These are phyloP conservation scores for Echinochloa phyllopogon DNA, from an alignment of 176 grass and related monocot species.

Conservation along the genomic window DNA sequence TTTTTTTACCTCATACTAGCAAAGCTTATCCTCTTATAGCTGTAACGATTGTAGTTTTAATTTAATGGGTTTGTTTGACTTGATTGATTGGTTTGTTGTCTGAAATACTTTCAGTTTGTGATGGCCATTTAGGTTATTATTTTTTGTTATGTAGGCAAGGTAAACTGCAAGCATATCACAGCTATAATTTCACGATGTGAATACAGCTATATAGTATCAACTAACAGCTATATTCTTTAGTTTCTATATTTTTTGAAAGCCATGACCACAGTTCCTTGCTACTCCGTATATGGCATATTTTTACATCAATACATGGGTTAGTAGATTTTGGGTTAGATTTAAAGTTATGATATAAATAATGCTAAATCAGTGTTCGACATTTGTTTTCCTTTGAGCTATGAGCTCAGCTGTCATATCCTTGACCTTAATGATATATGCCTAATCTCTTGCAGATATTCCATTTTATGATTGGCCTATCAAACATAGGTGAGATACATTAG, in stretches of 20 bases:
- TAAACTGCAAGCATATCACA: conserved; percentile 14
- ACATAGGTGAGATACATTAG: conserved; percentile 74
- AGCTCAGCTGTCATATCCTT: conserved; percentile 32
- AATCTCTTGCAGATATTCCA: conserved; percentile 96
- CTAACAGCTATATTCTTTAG: background rate
- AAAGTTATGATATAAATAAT: conserved; percentile 21
- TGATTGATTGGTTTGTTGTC: background rate
- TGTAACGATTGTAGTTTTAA: background rate
- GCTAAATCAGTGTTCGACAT: conserved; percentile 17
- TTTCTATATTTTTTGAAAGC: conserved; percentile 31
- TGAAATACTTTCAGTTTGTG: background rate
- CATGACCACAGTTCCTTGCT: conserved; percentile 14
- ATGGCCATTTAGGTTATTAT: background rate
- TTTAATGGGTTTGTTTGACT: background rate
- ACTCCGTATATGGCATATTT: conserved; percentile 2
- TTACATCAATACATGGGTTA: conserved; percentile 33
- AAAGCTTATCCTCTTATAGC: background rate
- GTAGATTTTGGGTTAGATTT: background rate
- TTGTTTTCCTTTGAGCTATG: conserved; percentile 40
- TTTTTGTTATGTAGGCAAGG: conserved; percentile 9
- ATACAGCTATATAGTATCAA: background rate
- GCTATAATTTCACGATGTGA: background rate
- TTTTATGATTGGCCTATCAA: conserved; percentile 94
- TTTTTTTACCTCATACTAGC: background rate
- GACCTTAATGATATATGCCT: conserved; percentile 50